A percentile compares a stretch with the other conserved stretches of the same genome.
These are phyloP conservation scores for Talaromyces stipitatus DNA, from an alignment of 495 filamentous ascomycete species.

Conservation along the genomic window DNA sequence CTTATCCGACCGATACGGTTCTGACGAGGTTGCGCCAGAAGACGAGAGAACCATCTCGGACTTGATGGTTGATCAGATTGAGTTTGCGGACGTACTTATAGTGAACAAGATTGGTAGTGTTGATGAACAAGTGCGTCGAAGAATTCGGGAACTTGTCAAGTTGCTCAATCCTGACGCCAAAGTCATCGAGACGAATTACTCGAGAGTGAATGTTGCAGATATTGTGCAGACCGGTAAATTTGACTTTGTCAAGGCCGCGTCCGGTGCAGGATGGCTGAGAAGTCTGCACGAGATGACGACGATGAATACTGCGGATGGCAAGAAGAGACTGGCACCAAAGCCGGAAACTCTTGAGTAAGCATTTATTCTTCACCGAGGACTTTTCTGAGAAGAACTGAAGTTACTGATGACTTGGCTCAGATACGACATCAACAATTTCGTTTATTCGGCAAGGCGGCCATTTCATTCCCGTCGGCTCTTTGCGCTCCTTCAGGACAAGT, in stretches of 20 bases:
- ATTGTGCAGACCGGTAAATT: conserved; percentile 44
- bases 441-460: conserved; percentile 43
- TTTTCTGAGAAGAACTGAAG: not conserved
- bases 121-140: conserved; percentile 23
- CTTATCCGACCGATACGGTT: conserved; percentile 40
- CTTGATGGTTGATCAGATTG: conserved; percentile 54
- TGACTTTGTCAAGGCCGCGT: conserved; percentile 34
- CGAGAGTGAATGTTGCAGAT: conserved; percentile 38
- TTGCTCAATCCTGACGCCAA: conserved; percentile 45
- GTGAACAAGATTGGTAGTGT: conserved; percentile 48
- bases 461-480: conserved; percentile 46
- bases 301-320: conserved; percentile 29
- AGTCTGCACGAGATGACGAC: conserved; percentile 45
- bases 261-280: conserved; percentile 40
- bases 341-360: conserved; percentile 50
- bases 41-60: conserved; percentile 55
- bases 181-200: conserved; percentile 37
- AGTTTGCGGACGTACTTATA: conserved; percentile 54
- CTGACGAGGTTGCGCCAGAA: conserved; percentile 36
- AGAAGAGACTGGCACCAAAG: conserved; percentile 36
- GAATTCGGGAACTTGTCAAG: conserved; percentile 35
- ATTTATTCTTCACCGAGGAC: not conserved
- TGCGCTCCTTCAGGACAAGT: conserved; percentile 44
- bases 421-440: conserved; percentile 50
- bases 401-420: conserved; percentile 12